phyloP scores from a whole-genome alignment of 495 filamentous ascomycete species.

The Neurospora tetraspora region DNA sequence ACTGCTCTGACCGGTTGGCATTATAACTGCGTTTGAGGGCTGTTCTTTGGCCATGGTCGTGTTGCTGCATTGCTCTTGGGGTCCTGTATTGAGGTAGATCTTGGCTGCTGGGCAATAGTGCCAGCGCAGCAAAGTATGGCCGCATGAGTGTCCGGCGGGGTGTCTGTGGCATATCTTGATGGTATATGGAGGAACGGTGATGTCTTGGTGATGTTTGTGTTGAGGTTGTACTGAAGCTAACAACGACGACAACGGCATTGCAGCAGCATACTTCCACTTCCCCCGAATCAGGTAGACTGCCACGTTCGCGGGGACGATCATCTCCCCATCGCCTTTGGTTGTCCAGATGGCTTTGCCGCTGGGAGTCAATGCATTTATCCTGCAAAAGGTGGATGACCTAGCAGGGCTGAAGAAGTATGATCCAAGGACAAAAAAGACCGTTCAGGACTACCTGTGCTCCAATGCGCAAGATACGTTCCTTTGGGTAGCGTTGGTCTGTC shows the following conservation, averaged over 20 bases:
- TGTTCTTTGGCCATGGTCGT: no score
- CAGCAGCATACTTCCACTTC: neutral
- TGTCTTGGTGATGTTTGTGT: neutral
- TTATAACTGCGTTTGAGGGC: no score
- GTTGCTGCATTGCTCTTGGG: no score
- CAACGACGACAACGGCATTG: no score
- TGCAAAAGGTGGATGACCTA: no score
- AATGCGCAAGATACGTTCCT: no score
- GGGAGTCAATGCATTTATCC: no score
- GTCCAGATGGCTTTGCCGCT: neutral
- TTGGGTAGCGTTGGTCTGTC: no score
- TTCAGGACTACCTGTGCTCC: no score
- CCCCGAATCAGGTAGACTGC: neutral
- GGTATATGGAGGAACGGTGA: no score
- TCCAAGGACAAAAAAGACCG: no score
- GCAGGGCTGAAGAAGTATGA: no score
- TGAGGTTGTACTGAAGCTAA: neutral
- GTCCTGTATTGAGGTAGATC: constrained; percentile 31
- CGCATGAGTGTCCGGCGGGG: constrained; percentile 31
- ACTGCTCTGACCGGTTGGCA: neutral
- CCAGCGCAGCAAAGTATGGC: constrained; percentile 34
- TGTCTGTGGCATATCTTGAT: constrained; percentile 36
- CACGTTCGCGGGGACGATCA: neutral
- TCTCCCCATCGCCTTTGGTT: neutral
- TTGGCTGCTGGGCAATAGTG: constrained; percentile 32